phyloP scores from a whole-genome alignment of 305 asterid genomes.

The Vinca major region DNA sequence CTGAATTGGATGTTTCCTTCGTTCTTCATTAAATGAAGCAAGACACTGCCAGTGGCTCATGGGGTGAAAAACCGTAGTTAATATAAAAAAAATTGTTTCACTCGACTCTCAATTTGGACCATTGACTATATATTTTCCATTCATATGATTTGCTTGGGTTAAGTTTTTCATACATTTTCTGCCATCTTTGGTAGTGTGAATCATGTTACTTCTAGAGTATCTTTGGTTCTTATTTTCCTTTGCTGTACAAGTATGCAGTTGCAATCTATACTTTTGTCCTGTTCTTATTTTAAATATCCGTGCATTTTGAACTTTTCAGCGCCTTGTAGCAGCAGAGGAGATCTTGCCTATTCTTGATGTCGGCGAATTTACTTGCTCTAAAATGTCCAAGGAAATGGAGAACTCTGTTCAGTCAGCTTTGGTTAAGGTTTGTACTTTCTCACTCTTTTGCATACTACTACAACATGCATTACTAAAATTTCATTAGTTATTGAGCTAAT shows the following conservation, averaged over 20 bases:
- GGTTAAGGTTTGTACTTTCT: slow-evolving; percentile 47
- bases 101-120: neutral
- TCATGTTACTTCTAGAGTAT: slow-evolving; percentile 4
- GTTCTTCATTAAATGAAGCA: neutral
- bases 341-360: slow-evolving; percentile 48
- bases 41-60: neutral
- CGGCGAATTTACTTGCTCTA: slow-evolving; percentile 31
- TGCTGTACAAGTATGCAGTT: neutral
- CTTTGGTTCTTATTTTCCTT: neutral
- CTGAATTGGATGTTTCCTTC: neutral
- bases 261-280: neutral
- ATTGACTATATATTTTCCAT: neutral
- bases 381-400: slow-evolving; percentile 46
- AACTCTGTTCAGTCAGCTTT: slow-evolving; percentile 51
- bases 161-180: neutral
- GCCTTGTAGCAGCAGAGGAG: slow-evolving; percentile 86
- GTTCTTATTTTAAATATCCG: neutral
- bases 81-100: neutral
- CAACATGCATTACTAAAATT: neutral
- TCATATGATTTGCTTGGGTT: neutral
- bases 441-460: neutral
- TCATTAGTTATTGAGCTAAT: neutral
- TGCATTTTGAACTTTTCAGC: slow-evolving; percentile 36
- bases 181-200: neutral
- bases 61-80: neutral